A percentile compares a stretch with the other conserved stretches of the same genome.
phyloP scores from a whole-genome alignment of 345 rosid species.

The Rhizophora apiculata region DNA sequence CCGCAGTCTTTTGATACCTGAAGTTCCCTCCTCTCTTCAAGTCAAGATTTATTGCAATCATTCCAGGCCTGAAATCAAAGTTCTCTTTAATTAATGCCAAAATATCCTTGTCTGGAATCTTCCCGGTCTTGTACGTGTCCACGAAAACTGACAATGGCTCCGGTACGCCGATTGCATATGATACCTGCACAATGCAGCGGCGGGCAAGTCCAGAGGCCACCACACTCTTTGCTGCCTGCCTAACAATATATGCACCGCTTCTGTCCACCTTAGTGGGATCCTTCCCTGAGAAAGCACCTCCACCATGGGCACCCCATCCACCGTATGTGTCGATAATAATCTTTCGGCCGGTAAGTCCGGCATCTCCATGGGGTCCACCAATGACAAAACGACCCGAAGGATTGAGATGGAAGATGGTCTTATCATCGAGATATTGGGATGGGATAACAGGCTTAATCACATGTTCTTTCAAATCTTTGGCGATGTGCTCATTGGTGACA shows the following conservation, averaged over 20 bases:
- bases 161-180: slow-evolving; percentile 68
- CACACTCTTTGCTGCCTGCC: slow-evolving; percentile 80
- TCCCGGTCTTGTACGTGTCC: slow-evolving; percentile 38
- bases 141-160: slow-evolving; percentile 68
- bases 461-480: slow-evolving; percentile 59
- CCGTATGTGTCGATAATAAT: slow-evolving; percentile 69
- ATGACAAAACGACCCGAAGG: slow-evolving; percentile 81
- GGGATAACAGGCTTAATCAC: slow-evolving; percentile 78
- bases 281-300: slow-evolving; percentile 63
- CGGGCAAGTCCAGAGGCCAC: slow-evolving; percentile 79
- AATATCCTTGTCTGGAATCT: slow-evolving; percentile 34
- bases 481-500: slow-evolving; percentile 66
- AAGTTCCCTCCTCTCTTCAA: slow-evolving; percentile 64
- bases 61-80: slow-evolving; percentile 75
- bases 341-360: slow-evolving; percentile 80
- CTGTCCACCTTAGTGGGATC: slow-evolving; percentile 78
- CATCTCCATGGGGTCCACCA: slow-evolving; percentile 84
- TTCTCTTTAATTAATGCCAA: slow-evolving; percentile 48
- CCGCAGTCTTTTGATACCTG: slow-evolving; percentile 75
- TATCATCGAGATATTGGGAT: slow-evolving; percentile 62
- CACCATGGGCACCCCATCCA: slow-evolving; percentile 63
- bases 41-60: slow-evolving; percentile 74
- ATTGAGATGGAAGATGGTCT: slow-evolving; percentile 73
- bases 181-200: slow-evolving; percentile 71
- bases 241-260: slow-evolving; percentile 73